Evolutionary conservation across 2,329 filamentous ascomycete species (phyloP), one percentile per base, ranked within the genome.

Genomic region (Falciphora oryzae): DNA sequence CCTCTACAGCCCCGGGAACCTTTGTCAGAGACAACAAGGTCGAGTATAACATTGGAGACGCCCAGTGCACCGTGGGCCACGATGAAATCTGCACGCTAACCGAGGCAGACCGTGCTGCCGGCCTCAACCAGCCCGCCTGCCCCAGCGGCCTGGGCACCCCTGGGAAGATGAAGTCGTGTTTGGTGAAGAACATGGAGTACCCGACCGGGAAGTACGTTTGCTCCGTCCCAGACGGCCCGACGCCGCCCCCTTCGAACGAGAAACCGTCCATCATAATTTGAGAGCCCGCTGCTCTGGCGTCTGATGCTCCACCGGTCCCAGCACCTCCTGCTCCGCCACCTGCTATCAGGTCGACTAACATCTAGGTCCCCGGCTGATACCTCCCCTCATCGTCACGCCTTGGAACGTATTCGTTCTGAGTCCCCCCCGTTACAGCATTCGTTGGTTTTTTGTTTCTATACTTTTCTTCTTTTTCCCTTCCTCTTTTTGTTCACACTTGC

Each of bases 1-100:
- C 73, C 8, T 65, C 4, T 68, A 71, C 64, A 80, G 75, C 67
- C 31, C 28, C 57, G 8, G 57, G 57, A 4, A 27, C 25, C 57
- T 85, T 80, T 80, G 80, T 84, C 14, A 80, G 74, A 28, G 65
- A 77, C 4, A 80, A 85, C 71, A 77, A 80, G 69, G 75, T 76
- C 1, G 71, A 83, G 18, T 83, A 78, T 72, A 85, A 86, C 70
- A 81, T 85, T 59, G 72, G 76, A 65, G 83, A 85, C 67, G 67
- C 79, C 0, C 71, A 80, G 35, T 84, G 82, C 69, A 78, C 77
- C 0, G 67, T 77, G 28, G 82, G 81, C 25, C 70, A 73, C 61
- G 77, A 83, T 66, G 81, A 84, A 72, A 67, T 67, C 57, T 84
- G 82, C 72, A 70, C 72, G 1, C 71, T 83, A 31, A 53, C 44